phyloP scores from a whole-genome alignment of 2,329 filamentous ascomycete species.

The Chaetothyriales sp. region DNA sequence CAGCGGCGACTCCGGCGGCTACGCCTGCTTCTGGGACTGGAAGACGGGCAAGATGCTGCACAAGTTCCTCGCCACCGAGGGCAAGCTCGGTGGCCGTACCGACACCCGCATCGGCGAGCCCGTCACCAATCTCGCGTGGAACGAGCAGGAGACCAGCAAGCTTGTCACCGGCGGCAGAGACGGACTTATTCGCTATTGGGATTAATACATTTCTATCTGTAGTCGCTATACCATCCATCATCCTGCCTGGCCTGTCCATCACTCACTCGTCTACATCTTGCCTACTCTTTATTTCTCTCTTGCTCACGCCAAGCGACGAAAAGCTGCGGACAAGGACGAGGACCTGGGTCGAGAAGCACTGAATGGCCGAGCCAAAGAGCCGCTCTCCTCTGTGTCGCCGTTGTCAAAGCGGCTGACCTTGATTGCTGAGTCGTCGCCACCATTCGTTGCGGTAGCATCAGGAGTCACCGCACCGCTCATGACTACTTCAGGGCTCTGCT shows the following conservation, averaged over 20 bases:
- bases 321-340: not conserved
- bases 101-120: constrained; percentile 43
- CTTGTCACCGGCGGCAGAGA: constrained; percentile 81
- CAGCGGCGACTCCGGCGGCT: constrained; percentile 76
- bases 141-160: constrained; percentile 94
- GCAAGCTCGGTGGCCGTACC: constrained; percentile 22
- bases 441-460: too few relatives aligned
- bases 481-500: not conserved
- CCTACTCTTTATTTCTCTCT: not conserved
- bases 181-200: constrained; percentile 83
- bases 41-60: constrained; percentile 99
- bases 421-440: too few relatives aligned
- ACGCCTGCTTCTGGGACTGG: constrained; percentile 96
- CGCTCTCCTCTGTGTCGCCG: not conserved
- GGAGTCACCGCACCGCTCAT: not conserved
- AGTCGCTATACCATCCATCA: not conserved
- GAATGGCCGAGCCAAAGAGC: not conserved
- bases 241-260: too few relatives aligned
- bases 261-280: too few relatives aligned
- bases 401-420: too few relatives aligned
- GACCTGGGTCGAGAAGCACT: not conserved
- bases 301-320: not conserved
- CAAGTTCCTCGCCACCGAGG: constrained; percentile 64
- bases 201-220: constrained; percentile 36
- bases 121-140: constrained; percentile 82